Evolutionary conservation across 306 rosid species (phyloP), one percentile per base, ranked within the genome.

Genomic region (Vigna mungo): DNA sequence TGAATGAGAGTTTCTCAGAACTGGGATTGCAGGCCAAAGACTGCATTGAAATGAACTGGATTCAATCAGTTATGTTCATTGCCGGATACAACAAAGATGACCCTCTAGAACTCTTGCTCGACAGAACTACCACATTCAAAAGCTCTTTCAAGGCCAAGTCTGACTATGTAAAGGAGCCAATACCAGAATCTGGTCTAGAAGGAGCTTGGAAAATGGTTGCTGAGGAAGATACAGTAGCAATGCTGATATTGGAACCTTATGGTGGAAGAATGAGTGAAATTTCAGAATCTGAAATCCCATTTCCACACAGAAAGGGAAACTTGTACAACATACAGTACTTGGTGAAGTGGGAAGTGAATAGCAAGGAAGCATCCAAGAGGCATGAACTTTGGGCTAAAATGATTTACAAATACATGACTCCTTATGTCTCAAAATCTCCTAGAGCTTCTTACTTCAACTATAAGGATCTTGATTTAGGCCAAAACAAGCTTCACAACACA

Each of bases 11-110:
- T 10, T 87, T 91, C 73, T 87, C 88, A 1, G 89, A 85, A 58
- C 23, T 91, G 41, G 86, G 88, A 8, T 70, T 89, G 83, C 63
- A 73, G 68, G 84, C 43, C 8, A 77, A 78, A 48, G 94, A 89
- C 54, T 91, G 94, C 82, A 80, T 9, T 48, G 92, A 86, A 37
- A 89, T 85, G 88, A 84, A 72, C 21, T 87, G 92, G 96, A 74
- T 87, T 47, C 85, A 87, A 51, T 86, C 92, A 36, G 74, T 64
- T 30, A 7, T 81, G 30, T 87, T 64, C 39, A 51, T 84, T 56
- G 71, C 85, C 1, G 92, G 89, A 7, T 80, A 46, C 87, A 63
- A 78, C 9, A 70, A 39, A 2, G 41, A 18, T 7, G 81, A 86
- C 43, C 73, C 84, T 4, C 47, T 37, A 47, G 86, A 89, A 56